Percentiles rank a stretch among this genome's conserved stretches.
These are phyloP conservation scores for Pseudoscleropodium purum DNA, from an alignment of 225 moss, liverwort and hornwort genomes.

Conservation along the genomic window DNA sequence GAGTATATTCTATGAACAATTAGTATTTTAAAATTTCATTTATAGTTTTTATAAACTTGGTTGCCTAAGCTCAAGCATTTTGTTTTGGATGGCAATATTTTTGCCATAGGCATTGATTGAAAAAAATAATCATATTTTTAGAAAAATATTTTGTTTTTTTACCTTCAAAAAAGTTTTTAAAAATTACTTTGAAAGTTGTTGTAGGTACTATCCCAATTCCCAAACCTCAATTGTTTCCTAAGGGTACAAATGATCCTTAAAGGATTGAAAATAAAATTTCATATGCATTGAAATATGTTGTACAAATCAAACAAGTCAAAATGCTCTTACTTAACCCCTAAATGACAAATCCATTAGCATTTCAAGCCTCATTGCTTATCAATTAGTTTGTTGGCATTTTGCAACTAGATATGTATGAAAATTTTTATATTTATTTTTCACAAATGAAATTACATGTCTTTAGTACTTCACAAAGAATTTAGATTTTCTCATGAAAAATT, in stretches of 20 bases:
- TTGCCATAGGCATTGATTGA: neutral
- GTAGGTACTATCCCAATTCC: neutral
- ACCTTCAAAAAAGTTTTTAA: neutral
- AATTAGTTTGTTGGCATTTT: no score
- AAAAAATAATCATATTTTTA: neutral
- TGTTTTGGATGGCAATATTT: neutral
- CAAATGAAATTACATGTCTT: no score
- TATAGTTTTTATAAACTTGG: neutral
- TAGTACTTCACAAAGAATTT: no score
- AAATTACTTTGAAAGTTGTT: neutral
- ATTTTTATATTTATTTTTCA: no score
- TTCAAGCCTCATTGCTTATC: no score
- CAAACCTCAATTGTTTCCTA: neutral
- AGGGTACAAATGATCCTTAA: accelerated
- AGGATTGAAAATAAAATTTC: neutral
- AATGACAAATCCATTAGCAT: no score
- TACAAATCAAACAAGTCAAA: neutral
- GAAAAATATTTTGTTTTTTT: neutral
- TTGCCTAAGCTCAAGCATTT: neutral
- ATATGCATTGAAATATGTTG: neutral
- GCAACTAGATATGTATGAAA: no score
- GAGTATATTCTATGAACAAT: neutral
- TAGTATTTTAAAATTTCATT: neutral
- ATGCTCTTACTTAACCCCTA: no score
- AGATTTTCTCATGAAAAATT: no score